Evolutionary conservation across 164 flowering plant species (phyloP).

Genomic region (Aristolochia contorta): DNA sequence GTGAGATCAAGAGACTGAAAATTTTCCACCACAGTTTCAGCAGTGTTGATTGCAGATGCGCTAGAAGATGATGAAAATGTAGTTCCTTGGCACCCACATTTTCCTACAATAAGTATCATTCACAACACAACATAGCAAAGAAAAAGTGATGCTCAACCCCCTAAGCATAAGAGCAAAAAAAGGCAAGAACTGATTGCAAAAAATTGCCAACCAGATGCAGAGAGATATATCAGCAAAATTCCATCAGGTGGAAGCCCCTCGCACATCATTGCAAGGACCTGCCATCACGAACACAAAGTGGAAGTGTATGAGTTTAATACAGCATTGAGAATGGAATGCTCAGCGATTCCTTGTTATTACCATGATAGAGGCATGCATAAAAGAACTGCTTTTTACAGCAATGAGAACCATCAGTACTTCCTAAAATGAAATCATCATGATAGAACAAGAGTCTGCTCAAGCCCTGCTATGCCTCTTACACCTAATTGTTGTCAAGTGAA

Average conservation of each 20-base stretch:
- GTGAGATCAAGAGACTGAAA: conserved; percentile 28
- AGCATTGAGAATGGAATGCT: no score
- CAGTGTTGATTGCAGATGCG: conserved; percentile 13
- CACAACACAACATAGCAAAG: conserved; percentile 1
- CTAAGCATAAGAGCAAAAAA: background rate
- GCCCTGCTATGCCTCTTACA: no score
- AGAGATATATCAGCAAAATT: conserved; percentile 67
- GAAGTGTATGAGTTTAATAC: no score
- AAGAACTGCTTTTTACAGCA: no score
- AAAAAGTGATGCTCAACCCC: background rate
- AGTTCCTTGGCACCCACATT: conserved; percentile 8
- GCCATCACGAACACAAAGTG: conserved; percentile 6
- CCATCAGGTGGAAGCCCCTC: conserved; percentile 90
- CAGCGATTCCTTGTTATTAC: no score
- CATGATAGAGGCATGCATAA: no score
- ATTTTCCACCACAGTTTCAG: conserved; percentile 29
- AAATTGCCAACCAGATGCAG: conserved; percentile 55
- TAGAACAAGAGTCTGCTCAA: no score
- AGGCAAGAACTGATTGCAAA: background rate
- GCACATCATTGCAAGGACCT: conserved; percentile 80
- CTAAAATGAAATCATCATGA: no score
- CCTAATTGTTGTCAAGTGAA: no score
- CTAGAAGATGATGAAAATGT: conserved; percentile 33
- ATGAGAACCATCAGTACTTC: no score
- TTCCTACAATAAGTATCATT: conserved; percentile 38